Percentiles rank a stretch among this genome's conserved stretches.
phyloP scores from a whole-genome alignment of 441 rosid species.

The Erysimum cheiri region DNA sequence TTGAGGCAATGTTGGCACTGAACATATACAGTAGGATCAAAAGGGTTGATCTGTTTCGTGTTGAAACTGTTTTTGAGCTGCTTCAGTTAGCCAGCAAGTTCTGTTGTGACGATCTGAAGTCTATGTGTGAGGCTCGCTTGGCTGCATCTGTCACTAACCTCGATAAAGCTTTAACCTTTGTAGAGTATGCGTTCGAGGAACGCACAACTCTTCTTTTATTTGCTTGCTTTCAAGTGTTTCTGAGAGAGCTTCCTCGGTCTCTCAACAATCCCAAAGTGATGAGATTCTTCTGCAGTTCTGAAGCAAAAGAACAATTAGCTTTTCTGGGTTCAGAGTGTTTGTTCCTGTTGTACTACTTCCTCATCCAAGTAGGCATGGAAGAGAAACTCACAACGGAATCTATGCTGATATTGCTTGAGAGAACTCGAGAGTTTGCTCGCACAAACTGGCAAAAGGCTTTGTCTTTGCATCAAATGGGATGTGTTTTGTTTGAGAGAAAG shows the following conservation, averaged over 20 bases:
- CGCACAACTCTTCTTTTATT: slow-evolving; percentile 54
- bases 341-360: slow-evolving; percentile 63
- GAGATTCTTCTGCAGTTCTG: slow-evolving; percentile 59
- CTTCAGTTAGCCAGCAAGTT: slow-evolving; percentile 67
- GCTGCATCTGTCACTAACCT: slow-evolving; percentile 54
- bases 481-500: slow-evolving; percentile 59
- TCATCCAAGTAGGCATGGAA: slow-evolving; percentile 69
- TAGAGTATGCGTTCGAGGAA: slow-evolving; percentile 71
- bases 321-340: slow-evolving; percentile 57
- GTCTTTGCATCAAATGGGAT: slow-evolving; percentile 67
- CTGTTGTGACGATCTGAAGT: slow-evolving; percentile 72
- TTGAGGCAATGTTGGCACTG: slow-evolving; percentile 57
- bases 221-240: slow-evolving; percentile 69
- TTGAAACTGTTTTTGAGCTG: slow-evolving; percentile 60
- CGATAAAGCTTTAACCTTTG: slow-evolving; percentile 58
- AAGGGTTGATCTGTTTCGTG: slow-evolving; percentile 53
- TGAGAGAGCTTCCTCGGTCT: slow-evolving; percentile 63
- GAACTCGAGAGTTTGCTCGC: slow-evolving; percentile 59
- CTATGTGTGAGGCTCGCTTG: slow-evolving; percentile 61
- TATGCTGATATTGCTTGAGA: slow-evolving; percentile 56
- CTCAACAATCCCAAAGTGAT: slow-evolving; percentile 54
- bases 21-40: slow-evolving; percentile 62
- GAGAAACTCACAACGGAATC: slow-evolving; percentile 48
- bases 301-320: slow-evolving; percentile 56
- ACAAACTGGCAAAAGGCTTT: slow-evolving; percentile 66